Evolutionary conservation across 1,284 basidiomycete species (phyloP), one percentile per base, ranked within the genome.

Genomic region (Boletus smithii): DNA sequence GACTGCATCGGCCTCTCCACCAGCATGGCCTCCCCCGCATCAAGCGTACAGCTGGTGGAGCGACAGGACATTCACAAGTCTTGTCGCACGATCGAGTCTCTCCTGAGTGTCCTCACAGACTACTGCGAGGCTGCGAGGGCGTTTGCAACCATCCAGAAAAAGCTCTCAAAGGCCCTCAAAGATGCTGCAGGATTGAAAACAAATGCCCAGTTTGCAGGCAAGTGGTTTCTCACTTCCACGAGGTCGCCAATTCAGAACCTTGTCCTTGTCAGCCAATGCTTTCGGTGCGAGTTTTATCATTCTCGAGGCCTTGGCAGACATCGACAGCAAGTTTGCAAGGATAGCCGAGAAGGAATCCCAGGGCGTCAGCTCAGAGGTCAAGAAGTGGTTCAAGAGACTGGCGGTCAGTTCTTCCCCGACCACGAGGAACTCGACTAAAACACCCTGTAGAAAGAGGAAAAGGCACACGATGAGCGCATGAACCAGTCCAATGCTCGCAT

Each of bases 361-460:
- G 53, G 59, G 52, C 18, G 68, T 87, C 39, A 81, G 78, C 53
- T 66, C 70, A 30, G 87, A 89, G 53, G 79, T 89, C 33, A 84
- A 82, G 72, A 90, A 86, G 56, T 89, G 86, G 84, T 83, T 89
- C 72, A 88, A 86, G 76, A 88, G 82, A 65, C 74, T 90, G 39
- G 75, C 81, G 43, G 88, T 88, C 59, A 53, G 73, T 45, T 48
- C 44, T 16, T 42, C 22, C 22, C 31, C 29, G 26, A 9, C n/a
- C n/a, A 7, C 8, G 23, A 24, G n/a, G 18, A 17, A 9, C 42
- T 30, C 16, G 8, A 42, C 50, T 55, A 11, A 45, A 16, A 23
- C 39, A 34, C 13, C 3, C 8, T 38, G 8, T 59, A 90, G 87
- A 89, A 87, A 73, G 87, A 86, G 58, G 87, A 90, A 68, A 83